These are phyloP conservation scores for Malus sylvestris DNA, from an alignment of 306 rosid genomes.

Conservation along the genomic window DNA sequence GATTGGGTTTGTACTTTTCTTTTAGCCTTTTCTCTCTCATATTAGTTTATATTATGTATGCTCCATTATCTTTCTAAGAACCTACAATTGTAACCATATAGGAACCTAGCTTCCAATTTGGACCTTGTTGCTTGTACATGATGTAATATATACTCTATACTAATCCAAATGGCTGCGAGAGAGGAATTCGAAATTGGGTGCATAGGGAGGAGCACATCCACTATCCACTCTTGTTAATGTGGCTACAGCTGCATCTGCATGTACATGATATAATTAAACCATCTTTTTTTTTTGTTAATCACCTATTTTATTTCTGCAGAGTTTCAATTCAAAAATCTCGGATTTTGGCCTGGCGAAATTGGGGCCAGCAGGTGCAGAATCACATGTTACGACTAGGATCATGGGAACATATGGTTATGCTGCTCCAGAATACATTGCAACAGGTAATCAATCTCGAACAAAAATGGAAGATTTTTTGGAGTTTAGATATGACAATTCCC, in stretches of 20 bases:
- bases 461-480: neutral
- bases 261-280: neutral
- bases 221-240: neutral
- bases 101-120: too few species aligned
- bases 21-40: neutral
- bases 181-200: neutral
- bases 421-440: conserved; percentile 84
- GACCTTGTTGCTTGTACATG: too few species aligned
- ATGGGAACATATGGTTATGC: conserved; percentile 85
- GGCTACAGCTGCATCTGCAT: neutral
- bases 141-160: neutral
- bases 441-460: conserved; percentile 42
- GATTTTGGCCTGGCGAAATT: conserved; percentile 88
- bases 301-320: conserved; percentile 23
- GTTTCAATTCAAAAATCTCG: conserved; percentile 68
- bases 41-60: neutral
- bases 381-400: conserved; percentile 81
- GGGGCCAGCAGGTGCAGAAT: conserved; percentile 64
- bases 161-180: neutral
- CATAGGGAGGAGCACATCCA: neutral
- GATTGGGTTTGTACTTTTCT: conserved; percentile 50
- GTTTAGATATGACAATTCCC: neutral
- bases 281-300: neutral
- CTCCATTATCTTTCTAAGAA: neutral
- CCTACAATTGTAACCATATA: neutral